A percentile compares a stretch with the other conserved stretches of the same genome.
Evolutionary conservation across 2,329 filamentous ascomycete species (phyloP).

Genomic region (Aspergillus ochraceus): DNA sequence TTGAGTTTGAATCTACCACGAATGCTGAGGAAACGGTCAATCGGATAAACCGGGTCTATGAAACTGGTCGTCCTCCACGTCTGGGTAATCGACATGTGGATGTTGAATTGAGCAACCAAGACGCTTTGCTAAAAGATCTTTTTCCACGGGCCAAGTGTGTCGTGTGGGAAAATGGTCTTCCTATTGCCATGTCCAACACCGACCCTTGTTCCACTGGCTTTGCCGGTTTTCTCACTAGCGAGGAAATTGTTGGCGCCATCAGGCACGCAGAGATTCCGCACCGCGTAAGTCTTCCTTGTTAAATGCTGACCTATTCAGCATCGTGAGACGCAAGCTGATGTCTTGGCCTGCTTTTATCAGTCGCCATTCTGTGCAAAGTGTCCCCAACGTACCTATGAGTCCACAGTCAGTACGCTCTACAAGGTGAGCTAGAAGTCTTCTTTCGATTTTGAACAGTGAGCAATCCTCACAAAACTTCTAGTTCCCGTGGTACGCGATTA

Average conservation of each 20-base stretch:
- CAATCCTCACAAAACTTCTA: constrained; percentile 22
- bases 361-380: constrained; percentile 52
- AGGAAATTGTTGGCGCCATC: constrained; percentile 49
- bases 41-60: constrained; percentile 37
- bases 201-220: constrained; percentile 52
- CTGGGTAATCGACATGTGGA: constrained; percentile 51
- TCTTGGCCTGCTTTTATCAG: constrained; percentile 27
- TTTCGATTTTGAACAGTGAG: not conserved
- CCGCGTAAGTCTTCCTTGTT: constrained; percentile 42
- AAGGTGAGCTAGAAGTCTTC: constrained; percentile 39
- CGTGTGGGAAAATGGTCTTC: constrained; percentile 42
- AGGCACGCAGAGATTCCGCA: constrained; percentile 51
- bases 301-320: not conserved
- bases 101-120: constrained; percentile 48
- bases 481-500: constrained; percentile 52
- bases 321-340: not conserved
- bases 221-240: constrained; percentile 51
- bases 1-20: constrained; percentile 43
- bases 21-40: constrained; percentile 43
- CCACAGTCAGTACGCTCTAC: constrained; percentile 51
- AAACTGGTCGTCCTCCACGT: constrained; percentile 40
- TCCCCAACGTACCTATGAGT: constrained; percentile 55
- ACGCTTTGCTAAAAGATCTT: constrained; percentile 50
- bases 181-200: constrained; percentile 32
- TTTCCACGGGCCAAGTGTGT: constrained; percentile 55